Percentiles rank a stretch among this genome's conserved stretches.
These are phyloP conservation scores for Nicotiana tabacum DNA, from an alignment of 257 asterid genomes.

Conservation along the genomic window DNA sequence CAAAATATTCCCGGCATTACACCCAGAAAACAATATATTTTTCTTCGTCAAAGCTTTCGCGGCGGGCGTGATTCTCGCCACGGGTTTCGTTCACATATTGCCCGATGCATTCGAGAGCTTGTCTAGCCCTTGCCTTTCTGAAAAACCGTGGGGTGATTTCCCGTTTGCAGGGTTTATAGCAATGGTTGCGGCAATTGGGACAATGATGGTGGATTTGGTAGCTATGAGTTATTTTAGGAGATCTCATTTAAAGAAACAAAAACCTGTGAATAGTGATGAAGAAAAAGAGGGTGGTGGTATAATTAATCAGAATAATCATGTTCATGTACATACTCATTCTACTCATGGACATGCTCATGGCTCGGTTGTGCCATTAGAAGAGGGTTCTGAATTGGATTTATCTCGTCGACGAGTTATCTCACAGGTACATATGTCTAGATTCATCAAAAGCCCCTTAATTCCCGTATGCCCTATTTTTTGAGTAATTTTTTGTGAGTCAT, in stretches of 20 bases:
- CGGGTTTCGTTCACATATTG: constrained; percentile 27
- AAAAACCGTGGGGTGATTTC: constrained; percentile 11
- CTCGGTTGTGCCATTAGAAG: background rate
- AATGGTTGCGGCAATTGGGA: constrained; percentile 13
- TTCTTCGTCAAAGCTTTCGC: constrained; percentile 43
- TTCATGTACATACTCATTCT: constrained; percentile 21
- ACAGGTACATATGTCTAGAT: constrained; percentile 11
- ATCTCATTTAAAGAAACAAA: background rate
- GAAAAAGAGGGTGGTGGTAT: background rate
- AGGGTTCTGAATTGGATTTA: constrained; percentile 4
- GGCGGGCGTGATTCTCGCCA: constrained; percentile 45
- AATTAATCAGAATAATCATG: background rate
- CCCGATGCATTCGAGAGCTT: constrained; percentile 14
- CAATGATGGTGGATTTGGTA: constrained; percentile 11
- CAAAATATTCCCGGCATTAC: constrained; percentile 27
- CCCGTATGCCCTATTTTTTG: background rate
- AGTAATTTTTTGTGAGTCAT: background rate
- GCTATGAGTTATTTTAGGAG: constrained; percentile 10
- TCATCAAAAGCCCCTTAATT: no score
- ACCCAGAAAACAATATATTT: constrained; percentile 36
- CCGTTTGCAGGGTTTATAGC: constrained; percentile 15
- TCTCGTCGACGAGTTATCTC: constrained; percentile 22
- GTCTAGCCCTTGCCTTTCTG: constrained; percentile 9
- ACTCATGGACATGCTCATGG: constrained; percentile 27
- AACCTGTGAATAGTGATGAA: constrained; percentile 5